Conservation (phyloP, 176 grass and related monocot genomes). For the Oryza meyeriana region DNA sequence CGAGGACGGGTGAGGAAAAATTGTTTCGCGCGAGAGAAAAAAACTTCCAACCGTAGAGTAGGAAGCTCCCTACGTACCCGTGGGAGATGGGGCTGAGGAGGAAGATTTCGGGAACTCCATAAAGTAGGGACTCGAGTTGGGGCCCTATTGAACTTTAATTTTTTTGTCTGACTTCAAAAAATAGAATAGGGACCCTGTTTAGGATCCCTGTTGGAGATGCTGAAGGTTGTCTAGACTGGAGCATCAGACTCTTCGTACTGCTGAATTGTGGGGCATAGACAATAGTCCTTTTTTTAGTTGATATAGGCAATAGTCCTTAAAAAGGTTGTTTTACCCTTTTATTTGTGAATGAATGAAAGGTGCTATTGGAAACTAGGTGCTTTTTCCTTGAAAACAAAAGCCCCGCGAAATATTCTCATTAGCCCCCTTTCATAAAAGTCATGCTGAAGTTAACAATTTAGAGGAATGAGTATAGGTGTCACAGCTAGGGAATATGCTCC, state of each 20-base stretch:
- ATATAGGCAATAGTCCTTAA: constrained; percentile 27
- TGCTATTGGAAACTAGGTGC: constrained; percentile 25
- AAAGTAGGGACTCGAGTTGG: no score
- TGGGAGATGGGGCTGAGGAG: no score
- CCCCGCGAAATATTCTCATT: constrained; percentile 26
- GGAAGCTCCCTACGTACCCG: no score
- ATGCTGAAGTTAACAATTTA: constrained; percentile 23
- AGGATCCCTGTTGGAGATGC: no score
- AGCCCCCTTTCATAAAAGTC: constrained; percentile 13
- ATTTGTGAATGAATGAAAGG: constrained; percentile 31
- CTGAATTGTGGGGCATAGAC: constrained; percentile 31
- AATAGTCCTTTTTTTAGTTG: constrained; percentile 33
- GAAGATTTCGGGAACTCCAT: no score
- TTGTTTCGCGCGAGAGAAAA: no score
- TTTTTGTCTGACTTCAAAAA: no score
- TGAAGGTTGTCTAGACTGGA: background rate
- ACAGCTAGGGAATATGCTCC: constrained; percentile 58
- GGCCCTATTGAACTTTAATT: no score
- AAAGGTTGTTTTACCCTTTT: constrained; percentile 17
- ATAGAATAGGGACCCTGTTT: no score
- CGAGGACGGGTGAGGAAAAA: no score
- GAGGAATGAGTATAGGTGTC: constrained; percentile 42
- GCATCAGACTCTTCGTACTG: constrained; percentile 20
- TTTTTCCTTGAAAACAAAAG: constrained; percentile 34
- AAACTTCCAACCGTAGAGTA: no score